These are phyloP conservation scores for Yamadazyma spencermartinsiae DNA, from an alignment of 1,139 yeast genomes.

Conservation along the genomic window DNA sequence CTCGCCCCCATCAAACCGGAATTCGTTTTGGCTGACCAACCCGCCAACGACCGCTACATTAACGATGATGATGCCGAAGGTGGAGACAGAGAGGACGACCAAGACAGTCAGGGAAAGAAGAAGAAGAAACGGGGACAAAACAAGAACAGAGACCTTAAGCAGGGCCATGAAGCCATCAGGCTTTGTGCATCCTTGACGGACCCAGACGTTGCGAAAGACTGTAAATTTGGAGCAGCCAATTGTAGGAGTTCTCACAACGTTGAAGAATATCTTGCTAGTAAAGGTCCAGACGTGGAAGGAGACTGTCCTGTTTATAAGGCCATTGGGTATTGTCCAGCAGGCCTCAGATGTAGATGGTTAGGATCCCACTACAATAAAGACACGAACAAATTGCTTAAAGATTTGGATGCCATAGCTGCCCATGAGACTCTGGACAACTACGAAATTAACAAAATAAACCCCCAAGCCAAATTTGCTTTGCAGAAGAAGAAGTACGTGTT, in stretches of 20 bases:
- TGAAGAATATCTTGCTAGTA: conserved; percentile 57
- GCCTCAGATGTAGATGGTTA: conserved; percentile 90
- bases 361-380: conserved; percentile 64
- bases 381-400: conserved; percentile 45
- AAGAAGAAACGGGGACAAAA: conserved; percentile 79
- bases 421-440: conserved; percentile 35
- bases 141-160: conserved; percentile 78
- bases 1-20: conserved; percentile 69
- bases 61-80: conserved; percentile 52
- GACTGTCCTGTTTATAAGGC: conserved; percentile 81
- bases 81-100: conserved; percentile 30
- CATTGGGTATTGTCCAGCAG: conserved; percentile 89
- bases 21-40: conserved; percentile 39
- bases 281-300: conserved; percentile 72
- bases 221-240: conserved; percentile 66
- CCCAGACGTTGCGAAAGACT: conserved; percentile 49
- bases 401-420: conserved; percentile 39
- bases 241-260: conserved; percentile 83
- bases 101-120: conserved; percentile 21
- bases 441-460: conserved; percentile 67
- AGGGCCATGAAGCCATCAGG: conserved; percentile 62
- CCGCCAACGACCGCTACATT: conserved; percentile 32
- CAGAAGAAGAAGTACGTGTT: conserved; percentile 66
- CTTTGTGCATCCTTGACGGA: conserved; percentile 65
- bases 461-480: conserved; percentile 53